Conservation (phyloP, 2,329 filamentous ascomycete species). For the Fusarium liriodendri region DNA sequence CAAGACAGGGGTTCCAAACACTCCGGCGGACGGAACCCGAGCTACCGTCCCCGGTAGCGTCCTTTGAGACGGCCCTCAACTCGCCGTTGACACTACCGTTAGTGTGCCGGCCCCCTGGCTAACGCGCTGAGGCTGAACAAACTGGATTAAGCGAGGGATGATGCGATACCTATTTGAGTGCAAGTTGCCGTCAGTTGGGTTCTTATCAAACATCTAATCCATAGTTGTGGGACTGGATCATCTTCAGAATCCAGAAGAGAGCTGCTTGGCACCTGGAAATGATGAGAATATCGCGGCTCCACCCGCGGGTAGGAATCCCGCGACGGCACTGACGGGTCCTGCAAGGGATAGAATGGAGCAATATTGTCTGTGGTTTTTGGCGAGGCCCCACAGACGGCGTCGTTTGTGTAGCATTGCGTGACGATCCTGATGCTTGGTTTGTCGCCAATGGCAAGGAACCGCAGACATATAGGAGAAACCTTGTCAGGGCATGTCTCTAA, state of each 20-base stretch:
- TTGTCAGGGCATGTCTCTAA: neutral
- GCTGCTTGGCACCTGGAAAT: neutral
- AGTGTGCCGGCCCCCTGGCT: constrained; percentile 6
- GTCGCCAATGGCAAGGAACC: neutral
- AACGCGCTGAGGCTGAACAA: constrained; percentile 12
- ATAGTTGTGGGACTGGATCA: neutral
- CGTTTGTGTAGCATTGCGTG: neutral
- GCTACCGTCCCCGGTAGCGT: constrained; percentile 7
- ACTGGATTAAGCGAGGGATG: neutral
- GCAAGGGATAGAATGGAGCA: neutral
- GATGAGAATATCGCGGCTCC: neutral
- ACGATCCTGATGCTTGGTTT: neutral
- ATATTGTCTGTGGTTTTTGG: neutral
- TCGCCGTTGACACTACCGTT: constrained; percentile 1
- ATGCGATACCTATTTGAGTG: neutral
- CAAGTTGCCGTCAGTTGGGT: neutral
- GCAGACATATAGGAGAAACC: neutral
- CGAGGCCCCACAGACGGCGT: neutral
- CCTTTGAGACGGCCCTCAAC: neutral
- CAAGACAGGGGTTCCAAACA: constrained; percentile 18
- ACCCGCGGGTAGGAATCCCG: neutral
- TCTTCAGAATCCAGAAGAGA: neutral
- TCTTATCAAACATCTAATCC: neutral
- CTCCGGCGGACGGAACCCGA: constrained; percentile 18
- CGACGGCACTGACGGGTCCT: neutral